Evolutionary conservation across 2,329 filamentous ascomycete genomes (phyloP).

Genomic region (Xylaria arbuscula): DNA sequence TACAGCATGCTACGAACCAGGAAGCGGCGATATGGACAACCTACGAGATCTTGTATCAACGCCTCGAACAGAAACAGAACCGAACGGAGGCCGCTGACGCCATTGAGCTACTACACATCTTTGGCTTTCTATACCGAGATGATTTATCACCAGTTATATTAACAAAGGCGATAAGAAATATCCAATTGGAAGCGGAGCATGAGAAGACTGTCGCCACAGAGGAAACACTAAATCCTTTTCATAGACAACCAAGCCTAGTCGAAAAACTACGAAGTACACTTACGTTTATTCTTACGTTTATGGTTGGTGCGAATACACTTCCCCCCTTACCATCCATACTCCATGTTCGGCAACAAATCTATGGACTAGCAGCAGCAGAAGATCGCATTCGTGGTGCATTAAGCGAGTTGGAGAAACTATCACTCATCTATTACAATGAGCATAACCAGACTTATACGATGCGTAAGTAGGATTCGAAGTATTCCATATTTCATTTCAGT

Average conservation of each 20-base stretch:
- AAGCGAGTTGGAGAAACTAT: no score
- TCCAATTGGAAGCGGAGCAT: no score
- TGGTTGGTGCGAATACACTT: neutral
- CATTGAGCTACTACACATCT: constrained; percentile 14
- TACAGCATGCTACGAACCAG: neutral
- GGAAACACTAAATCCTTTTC: no score
- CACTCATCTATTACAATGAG: no score
- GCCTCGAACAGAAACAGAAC: constrained; percentile 3
- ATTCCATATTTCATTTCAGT: no score
- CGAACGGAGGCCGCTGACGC: constrained; percentile 9
- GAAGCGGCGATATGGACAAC: constrained; percentile 13
- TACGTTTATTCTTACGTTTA: neutral
- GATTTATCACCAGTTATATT: constrained; percentile 11
- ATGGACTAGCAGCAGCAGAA: no score
- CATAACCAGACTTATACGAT: no score
- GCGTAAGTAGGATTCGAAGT: no score
- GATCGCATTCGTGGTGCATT: no score
- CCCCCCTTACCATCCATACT: neutral
- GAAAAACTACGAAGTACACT: neutral
- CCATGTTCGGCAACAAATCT: no score
- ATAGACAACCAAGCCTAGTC: neutral
- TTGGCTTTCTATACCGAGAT: constrained; percentile 20
- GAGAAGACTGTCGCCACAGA: no score
- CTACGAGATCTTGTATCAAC: constrained; percentile 13
- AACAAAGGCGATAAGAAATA: no score